Percentiles rank a stretch among this genome's conserved stretches.
Evolutionary conservation across 768 basidiomycete genomes (phyloP).

Genomic region (Exidia glandulosa): DNA sequence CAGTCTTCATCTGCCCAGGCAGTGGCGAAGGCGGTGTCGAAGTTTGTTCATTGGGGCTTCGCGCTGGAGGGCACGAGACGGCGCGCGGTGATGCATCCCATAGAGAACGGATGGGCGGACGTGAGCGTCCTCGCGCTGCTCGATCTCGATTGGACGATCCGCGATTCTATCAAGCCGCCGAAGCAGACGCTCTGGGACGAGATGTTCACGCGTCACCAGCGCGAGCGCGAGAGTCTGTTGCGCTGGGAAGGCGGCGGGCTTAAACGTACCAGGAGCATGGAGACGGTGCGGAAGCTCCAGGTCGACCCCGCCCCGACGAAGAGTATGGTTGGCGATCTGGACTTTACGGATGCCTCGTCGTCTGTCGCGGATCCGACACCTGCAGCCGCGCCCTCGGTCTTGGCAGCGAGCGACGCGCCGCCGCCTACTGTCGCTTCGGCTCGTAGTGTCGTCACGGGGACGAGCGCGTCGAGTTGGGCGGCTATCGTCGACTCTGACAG

Average conservation of each 20-base stretch:
- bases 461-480: too few relatives aligned
- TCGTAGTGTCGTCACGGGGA: too few relatives aligned
- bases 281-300: not conserved
- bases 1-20: constrained; percentile 41
- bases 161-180: constrained; percentile 16
- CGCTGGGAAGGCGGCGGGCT: constrained; percentile 3
- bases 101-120: constrained; percentile 35
- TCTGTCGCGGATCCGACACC: too few relatives aligned
- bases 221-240: constrained; percentile 47
- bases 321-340: too few relatives aligned
- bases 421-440: too few relatives aligned
- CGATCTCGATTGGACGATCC: constrained; percentile 48
- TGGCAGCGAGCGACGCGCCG: too few relatives aligned
- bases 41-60: constrained; percentile 28
- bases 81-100: not conserved
- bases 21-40: constrained; percentile 33
- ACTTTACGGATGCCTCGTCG: too few relatives aligned
- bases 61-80: constrained; percentile 52
- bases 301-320: too few relatives aligned
- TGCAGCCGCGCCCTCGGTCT: too few relatives aligned
- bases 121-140: constrained; percentile 49
- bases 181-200: constrained; percentile 48
- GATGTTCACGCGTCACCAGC: constrained; percentile 45
- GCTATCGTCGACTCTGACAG: too few relatives aligned
- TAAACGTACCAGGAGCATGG: not conserved